Evolutionary conservation across 179 eudicot genomes (phyloP).

Genomic region (Amaranthus tricolor): DNA sequence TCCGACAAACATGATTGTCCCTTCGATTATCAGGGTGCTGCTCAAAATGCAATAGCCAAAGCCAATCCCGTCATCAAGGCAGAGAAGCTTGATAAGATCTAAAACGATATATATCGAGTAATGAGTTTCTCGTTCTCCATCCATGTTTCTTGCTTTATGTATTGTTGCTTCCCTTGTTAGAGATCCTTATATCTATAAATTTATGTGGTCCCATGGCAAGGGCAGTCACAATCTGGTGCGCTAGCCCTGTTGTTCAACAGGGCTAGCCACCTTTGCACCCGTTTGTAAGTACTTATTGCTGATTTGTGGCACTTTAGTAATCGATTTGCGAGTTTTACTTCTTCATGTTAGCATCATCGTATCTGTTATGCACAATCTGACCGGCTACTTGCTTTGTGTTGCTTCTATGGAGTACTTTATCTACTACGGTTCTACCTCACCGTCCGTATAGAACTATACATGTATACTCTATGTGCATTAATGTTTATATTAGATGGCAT

Average conservation of each 20-base stretch:
- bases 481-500: too few relatives aligned
- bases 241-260: conserved; percentile 23
- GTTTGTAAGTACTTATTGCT: conserved; percentile 30
- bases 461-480: neutral
- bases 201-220: conserved; percentile 19
- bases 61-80: conserved; percentile 75
- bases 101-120: conserved; percentile 18
- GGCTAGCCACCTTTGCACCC: conserved; percentile 18
- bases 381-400: neutral
- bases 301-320: conserved; percentile 19
- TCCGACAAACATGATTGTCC: conserved; percentile 76
- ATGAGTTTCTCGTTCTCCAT: conserved; percentile 13
- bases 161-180: conserved; percentile 25
- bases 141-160: conserved; percentile 15
- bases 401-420: neutral
- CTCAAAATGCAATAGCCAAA: conserved; percentile 57
- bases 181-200: conserved; percentile 13
- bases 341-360: neutral
- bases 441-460: neutral
- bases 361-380: neutral
- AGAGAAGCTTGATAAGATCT: conserved; percentile 72
- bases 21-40: conserved; percentile 61
- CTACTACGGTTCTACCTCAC: neutral
- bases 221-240: conserved; percentile 21
- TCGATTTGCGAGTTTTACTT: conserved; percentile 9